phyloP scores from a whole-genome alignment of 129 eudicot genomes.

The Calendula officinalis region DNA sequence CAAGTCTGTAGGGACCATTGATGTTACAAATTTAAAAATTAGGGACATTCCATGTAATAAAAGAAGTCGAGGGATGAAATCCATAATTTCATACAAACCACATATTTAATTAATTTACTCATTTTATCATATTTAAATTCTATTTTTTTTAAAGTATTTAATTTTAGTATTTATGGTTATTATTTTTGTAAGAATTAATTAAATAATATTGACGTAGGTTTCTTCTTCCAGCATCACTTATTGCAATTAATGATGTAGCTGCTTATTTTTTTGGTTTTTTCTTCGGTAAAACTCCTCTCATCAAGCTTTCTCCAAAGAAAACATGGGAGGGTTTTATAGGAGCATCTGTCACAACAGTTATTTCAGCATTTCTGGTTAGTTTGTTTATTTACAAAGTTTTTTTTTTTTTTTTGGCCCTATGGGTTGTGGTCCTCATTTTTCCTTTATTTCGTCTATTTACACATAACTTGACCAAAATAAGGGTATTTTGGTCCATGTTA shows the following conservation, averaged over 20 bases:
- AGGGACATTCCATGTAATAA: too few relatives aligned
- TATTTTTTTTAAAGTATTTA: not conserved
- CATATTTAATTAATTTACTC: too few relatives aligned
- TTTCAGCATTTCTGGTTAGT: slow-evolving; percentile 76
- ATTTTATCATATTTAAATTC: too few relatives aligned
- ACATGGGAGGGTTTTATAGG: slow-evolving; percentile 96
- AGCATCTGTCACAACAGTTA: slow-evolving; percentile 68
- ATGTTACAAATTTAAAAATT: too few relatives aligned
- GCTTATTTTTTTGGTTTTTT: slow-evolving; percentile 82
- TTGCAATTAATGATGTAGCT: slow-evolving; percentile 69
- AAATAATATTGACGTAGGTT: slow-evolving; percentile 47
- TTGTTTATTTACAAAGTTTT: slow-evolving; percentile 14
- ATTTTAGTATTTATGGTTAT: not conserved
- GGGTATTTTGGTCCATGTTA: too few relatives aligned
- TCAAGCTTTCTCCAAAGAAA: slow-evolving; percentile 83
- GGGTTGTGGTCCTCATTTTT: not conserved
- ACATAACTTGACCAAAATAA: too few relatives aligned
- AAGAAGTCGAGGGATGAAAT: too few relatives aligned
- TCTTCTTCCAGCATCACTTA: slow-evolving; percentile 77
- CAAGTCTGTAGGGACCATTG: not conserved
- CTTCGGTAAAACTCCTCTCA: slow-evolving; percentile 83
- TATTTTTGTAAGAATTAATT: not conserved
- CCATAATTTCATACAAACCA: too few relatives aligned
- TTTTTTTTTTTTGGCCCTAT: too few relatives aligned
- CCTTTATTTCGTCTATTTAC: not conserved